Base-by-base conservation (phyloP, 2,329 filamentous ascomycete species). In the Ceratocystiopsis minuta region DNA sequence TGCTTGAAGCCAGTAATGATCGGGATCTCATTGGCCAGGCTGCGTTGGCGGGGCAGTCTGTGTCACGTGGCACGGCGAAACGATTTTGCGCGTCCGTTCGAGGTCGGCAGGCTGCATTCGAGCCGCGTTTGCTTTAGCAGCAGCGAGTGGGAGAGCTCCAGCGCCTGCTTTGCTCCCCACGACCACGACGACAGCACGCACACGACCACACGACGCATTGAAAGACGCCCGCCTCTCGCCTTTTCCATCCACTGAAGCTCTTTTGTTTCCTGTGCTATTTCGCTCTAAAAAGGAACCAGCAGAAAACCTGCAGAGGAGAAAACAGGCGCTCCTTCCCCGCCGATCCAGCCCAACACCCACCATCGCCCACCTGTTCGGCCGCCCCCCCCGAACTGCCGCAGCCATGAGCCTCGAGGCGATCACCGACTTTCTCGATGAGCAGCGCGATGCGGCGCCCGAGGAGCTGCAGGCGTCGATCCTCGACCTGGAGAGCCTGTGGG, bases 401-500 rank as follows among this genome's bases (percentile, higher is more conserved):
- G 56, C 48, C 52, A 94, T 93, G 84, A 86, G 82, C 61, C 71
- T 75, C 64, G 83, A 93, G 60, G 76, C 79, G 56, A 90, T 96
- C 60, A 73, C 84, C 57, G 84, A 93, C 60, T 93, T 96, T 65
- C 80, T 98, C 50, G 75, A 78, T 47, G 80, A 93, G 53, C 83
- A 92, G 72, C 81, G 86, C 58, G 85, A 94, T 57, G 68, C 78
- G 58, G 83, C 86, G 54, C 82, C 86, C 41, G 82, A 86, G 52
- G 82, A 93, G 59, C 74, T 93, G 41, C 87, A 95, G 64, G 73
- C 80, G 54, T 75, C 83, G 55, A 83, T 95, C 60, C 72, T 98
- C 53, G 76, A 80, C 54, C 94, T 98, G 51, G 90, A 98, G 67
- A 86, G 93, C 59, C 83, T 78, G 57, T 98, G 90, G 90, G 90